Evolutionary conservation across 2,329 filamentous ascomycete genomes (phyloP).

Genomic region (Leptographium galeiforme): DNA sequence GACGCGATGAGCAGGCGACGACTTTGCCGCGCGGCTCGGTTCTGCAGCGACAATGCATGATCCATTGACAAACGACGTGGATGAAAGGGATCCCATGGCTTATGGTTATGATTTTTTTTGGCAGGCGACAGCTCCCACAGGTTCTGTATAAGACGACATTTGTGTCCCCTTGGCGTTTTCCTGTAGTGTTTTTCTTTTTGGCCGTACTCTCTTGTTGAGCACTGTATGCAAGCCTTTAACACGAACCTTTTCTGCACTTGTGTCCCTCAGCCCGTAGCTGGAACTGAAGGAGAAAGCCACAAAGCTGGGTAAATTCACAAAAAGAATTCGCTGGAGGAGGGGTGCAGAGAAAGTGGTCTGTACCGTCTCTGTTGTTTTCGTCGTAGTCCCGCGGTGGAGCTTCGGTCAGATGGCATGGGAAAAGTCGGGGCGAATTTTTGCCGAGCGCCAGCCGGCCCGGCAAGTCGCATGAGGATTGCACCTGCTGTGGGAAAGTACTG

Average conservation of each 20-base stretch:
- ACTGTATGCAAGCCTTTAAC: not conserved
- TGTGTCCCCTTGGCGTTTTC: not conserved
- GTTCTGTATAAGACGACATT: not conserved
- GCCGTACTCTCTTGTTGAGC: not conserved
- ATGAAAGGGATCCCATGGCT: not conserved
- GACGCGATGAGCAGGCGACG: slow-evolving; percentile 42
- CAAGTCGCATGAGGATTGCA: not conserved
- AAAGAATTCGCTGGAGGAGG: not conserved
- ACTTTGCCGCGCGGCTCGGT: no score
- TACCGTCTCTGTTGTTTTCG: not conserved
- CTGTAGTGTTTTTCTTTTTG: not conserved
- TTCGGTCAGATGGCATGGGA: slow-evolving; percentile 3
- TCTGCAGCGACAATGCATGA: not conserved
- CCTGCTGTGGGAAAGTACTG: not conserved
- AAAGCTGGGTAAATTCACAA: not conserved
- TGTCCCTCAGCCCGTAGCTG: not conserved
- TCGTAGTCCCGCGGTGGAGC: not conserved
- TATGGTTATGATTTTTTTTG: slow-evolving; percentile 1
- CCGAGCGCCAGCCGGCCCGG: slow-evolving; percentile 8
- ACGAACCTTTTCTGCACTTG: not conserved
- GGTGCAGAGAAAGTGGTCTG: not conserved
- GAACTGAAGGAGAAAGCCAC: no score
- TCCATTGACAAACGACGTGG: not conserved
- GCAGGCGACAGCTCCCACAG: not conserved
- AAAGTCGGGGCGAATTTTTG: slow-evolving; percentile 4